Base-by-base conservation (phyloP, 1,284 basidiomycete genomes). In the Ustilago xerochloae region DNA sequence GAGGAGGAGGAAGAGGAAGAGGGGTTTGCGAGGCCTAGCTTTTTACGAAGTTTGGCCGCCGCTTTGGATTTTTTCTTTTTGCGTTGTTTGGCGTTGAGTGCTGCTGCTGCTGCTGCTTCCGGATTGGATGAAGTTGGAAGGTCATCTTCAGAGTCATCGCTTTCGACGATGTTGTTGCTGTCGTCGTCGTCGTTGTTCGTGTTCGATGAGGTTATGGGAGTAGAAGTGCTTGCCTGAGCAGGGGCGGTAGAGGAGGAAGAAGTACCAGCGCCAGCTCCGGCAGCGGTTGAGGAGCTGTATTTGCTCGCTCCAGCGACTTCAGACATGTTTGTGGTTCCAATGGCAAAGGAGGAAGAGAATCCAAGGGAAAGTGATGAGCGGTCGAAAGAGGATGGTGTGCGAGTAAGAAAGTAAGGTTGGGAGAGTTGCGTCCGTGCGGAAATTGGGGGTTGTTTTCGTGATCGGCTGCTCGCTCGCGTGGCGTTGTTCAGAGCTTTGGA, bases 11-110 rank as follows among this genome's bases (percentile, higher is more conserved):
- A 10, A 29, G 56, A 39, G 22, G 49, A 46, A 29, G 48, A 24
- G 26, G 49, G 33, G 29, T 46, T 18, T 26, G 22, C 57, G 10
- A 78, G 48, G 12, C 79, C 78, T 24, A 81, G 64, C 59, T 79
- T 79, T 32, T 81, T 79, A 33, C 68, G 70, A 28, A 79, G 53
- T 48, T 79, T 81, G 51, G 70, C 67, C 6, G 77, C 77, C 0
- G 77, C 71, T 53, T 80, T 80, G 46, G 64, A 73, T 63, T 78
- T 79, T 36, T 81, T 79, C 69, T 79, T 79, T 48, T 78, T 75
- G 18, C 63, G 58, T 50, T 79, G 76, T 48, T 79, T 80, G 8
- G 77, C 39, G 28, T 50, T 75, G 5, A 62, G 50, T 5, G 20
- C 7, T n/a, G n/a, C n/a, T n/a, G n/a, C n/a, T n/a, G 24, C 35